Evolutionary conservation across 2,329 filamentous ascomycete genomes (phyloP).

Genomic region (Diaporthe helianthi): DNA sequence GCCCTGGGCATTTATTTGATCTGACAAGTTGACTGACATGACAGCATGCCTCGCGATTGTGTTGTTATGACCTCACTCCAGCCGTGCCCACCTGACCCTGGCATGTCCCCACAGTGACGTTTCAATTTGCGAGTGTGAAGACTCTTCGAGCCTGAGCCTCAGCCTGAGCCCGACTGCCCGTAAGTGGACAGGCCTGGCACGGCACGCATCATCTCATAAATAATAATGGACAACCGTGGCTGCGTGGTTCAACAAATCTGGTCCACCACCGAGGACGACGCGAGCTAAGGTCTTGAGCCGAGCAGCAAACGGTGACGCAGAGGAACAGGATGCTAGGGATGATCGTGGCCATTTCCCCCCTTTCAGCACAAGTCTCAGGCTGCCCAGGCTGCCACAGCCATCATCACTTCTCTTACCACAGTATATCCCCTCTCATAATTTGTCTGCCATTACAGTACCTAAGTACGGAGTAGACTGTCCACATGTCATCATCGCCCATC

Average conservation of each 20-base stretch:
- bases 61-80: slow-evolving; percentile 23
- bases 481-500: slow-evolving; percentile 8
- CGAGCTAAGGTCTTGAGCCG: background rate
- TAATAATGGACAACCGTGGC: background rate
- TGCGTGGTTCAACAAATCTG: background rate
- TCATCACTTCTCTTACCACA: slow-evolving; percentile 20
- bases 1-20: slow-evolving; percentile 5
- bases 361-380: background rate
- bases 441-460: background rate
- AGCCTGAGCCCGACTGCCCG: background rate
- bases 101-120: slow-evolving; percentile 15
- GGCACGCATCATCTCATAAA: background rate
- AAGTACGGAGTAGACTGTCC: too few species aligned
- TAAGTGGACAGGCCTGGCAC: background rate
- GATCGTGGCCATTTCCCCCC: background rate
- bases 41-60: background rate
- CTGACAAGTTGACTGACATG: background rate
- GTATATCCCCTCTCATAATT: slow-evolving; percentile 15
- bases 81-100: slow-evolving; percentile 16
- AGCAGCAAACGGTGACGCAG: background rate
- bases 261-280: background rate
- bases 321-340: too few species aligned
- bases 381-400: background rate
- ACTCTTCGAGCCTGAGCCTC: background rate
- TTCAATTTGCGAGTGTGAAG: slow-evolving; percentile 16